phyloP scores from a whole-genome alignment of 768 basidiomycete species.

The Sarcomyxa edulis region DNA sequence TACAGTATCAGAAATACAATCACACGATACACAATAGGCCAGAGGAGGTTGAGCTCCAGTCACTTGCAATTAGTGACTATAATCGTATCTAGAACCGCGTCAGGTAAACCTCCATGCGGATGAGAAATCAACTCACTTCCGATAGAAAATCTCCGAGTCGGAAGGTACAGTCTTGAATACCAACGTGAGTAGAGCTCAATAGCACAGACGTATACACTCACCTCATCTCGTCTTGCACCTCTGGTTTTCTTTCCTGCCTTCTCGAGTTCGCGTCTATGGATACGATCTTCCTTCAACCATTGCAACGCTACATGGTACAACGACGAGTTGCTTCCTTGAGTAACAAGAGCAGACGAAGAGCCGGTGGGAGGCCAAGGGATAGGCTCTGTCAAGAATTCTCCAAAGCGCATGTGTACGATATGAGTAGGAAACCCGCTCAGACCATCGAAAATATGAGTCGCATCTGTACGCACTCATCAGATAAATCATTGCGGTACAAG shows the following conservation, averaged over 20 bases:
- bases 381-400: conserved; percentile 62
- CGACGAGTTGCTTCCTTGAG: conserved; percentile 20
- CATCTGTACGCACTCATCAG: conserved; percentile 45
- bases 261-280: conserved; percentile 55
- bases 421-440: conserved; percentile 90
- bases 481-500: conserved; percentile 3
- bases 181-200: conserved; percentile 4
- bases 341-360: conserved; percentile 11
- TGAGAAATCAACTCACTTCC: conserved; percentile 47
- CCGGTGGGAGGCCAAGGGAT: conserved; percentile 61
- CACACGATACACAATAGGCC: no score
- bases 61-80: conserved; percentile 26
- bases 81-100: conserved; percentile 31
- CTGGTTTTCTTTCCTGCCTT: conserved; percentile 48
- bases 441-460: conserved; percentile 97
- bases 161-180: conserved; percentile 48
- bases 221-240: conserved; percentile 57
- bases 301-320: conserved; percentile 74
- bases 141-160: conserved; percentile 83
- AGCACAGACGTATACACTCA: conserved; percentile 5
- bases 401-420: conserved; percentile 86
- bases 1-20: no score
- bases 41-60: neutral
- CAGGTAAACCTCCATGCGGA: neutral
- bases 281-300: conserved; percentile 86